Evolutionary conservation across 208 protist species (phyloP).

Genomic region (Acanthamoeba castellanii): DNA sequence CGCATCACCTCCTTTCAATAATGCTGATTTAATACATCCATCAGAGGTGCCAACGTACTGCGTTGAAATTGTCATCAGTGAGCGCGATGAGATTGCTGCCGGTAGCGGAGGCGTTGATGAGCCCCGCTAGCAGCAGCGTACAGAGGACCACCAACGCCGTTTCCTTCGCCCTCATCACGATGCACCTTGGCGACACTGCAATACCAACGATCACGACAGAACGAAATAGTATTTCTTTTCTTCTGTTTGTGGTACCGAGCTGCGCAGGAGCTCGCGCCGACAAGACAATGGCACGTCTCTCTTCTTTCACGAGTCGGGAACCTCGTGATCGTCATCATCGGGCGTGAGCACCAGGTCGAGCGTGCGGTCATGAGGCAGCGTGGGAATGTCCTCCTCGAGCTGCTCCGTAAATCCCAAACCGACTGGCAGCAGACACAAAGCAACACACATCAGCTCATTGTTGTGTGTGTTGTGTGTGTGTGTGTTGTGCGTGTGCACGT

Average conservation of each 20-base stretch:
- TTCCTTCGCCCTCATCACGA: no score
- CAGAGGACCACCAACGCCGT: neutral
- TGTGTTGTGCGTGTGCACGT: neutral
- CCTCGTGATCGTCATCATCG: neutral
- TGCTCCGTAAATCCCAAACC: neutral
- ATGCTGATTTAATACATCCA: neutral
- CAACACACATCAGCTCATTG: neutral
- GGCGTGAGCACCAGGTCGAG: conserved; percentile 30
- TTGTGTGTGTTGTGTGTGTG: no score
- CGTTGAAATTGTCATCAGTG: conserved; percentile 3
- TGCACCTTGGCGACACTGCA: no score
- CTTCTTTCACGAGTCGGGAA: neutral
- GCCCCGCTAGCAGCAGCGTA: neutral
- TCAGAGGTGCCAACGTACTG: neutral
- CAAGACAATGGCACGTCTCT: neutral
- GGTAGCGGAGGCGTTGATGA: no score
- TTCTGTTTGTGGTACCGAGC: neutral
- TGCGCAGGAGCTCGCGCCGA: no score
- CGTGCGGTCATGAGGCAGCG: conserved; percentile 5
- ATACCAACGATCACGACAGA: neutral
- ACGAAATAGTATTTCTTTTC: neutral
- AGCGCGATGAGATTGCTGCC: neutral
- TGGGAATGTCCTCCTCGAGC: conserved; percentile 13
- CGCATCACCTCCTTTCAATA: neutral
- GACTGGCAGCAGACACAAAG: neutral